Evolutionary conservation across 805 yeast genomes (phyloP).

Genomic region (Teunomyces barrocoloradensis): DNA sequence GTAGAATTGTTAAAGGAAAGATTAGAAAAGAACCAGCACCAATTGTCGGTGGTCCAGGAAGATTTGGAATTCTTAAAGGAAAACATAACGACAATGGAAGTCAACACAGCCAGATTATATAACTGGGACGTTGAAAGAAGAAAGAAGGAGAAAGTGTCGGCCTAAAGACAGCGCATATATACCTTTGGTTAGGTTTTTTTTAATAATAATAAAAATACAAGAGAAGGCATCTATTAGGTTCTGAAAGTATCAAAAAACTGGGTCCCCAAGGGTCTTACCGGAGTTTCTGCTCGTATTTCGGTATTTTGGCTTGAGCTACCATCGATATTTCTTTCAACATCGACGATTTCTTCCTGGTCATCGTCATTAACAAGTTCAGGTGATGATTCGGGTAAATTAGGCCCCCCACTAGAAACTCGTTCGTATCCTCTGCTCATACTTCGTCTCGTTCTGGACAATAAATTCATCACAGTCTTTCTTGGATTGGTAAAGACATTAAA

Average conservation of each 20-base stretch:
- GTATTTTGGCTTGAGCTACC: slow-evolving; percentile 7
- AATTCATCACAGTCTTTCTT: neutral
- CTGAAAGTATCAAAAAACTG: slow-evolving; percentile 63
- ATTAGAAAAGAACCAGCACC: slow-evolving; percentile 59
- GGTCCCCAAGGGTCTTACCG: slow-evolving; percentile 57
- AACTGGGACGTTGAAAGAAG: slow-evolving; percentile 86
- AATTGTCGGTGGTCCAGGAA: slow-evolving; percentile 63
- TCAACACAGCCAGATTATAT: slow-evolving; percentile 88
- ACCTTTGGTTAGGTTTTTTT: neutral
- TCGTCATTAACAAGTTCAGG: slow-evolving; percentile 10
- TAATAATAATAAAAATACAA: neutral
- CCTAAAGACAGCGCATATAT: neutral
- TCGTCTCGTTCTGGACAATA: neutral
- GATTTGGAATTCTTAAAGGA: slow-evolving; percentile 83
- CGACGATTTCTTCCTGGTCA: slow-evolving; percentile 24
- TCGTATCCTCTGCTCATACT: neutral
- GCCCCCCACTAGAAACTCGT: neutral
- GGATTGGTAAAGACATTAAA: slow-evolving; percentile 31
- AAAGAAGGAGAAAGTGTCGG: slow-evolving; percentile 30
- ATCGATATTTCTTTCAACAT: slow-evolving; percentile 8
- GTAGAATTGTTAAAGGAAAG: slow-evolving; percentile 61
- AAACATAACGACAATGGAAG: slow-evolving; percentile 96
- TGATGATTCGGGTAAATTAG: neutral
- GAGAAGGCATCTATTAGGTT: slow-evolving; percentile 20
- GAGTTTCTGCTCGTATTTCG: slow-evolving; percentile 52